Evolutionary conservation across 2,329 filamentous ascomycete genomes (phyloP).

Genomic region (Leptographium lundbergii): DNA sequence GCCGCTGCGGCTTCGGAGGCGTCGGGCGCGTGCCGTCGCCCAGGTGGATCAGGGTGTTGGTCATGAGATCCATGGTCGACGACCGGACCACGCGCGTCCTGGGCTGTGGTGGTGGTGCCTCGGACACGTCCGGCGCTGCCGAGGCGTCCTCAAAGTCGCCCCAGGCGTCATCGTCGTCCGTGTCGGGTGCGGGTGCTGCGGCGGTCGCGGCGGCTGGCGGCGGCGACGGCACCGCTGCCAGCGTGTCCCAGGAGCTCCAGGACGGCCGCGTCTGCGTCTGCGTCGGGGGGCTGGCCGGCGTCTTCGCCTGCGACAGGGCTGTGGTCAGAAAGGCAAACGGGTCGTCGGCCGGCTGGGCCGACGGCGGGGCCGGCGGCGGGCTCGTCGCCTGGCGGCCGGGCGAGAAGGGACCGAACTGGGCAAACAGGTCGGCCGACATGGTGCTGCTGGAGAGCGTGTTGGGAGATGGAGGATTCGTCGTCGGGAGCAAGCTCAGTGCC

Average conservation of each 20-base stretch:
- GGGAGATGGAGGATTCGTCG: background rate
- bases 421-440: constrained; percentile 56
- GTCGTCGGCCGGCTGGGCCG: constrained; percentile 15
- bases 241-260: constrained; percentile 6
- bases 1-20: constrained; percentile 7
- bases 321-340: constrained; percentile 20
- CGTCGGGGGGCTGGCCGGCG: constrained; percentile 4
- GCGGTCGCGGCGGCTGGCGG: no score
- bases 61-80: constrained; percentile 39
- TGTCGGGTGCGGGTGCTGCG: background rate
- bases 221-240: background rate
- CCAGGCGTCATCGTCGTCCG: constrained; percentile 41
- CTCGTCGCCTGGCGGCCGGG: constrained; percentile 16
- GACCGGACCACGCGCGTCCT: constrained; percentile 27
- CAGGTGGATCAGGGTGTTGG: constrained; percentile 36
- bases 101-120: constrained; percentile 9
- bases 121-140: constrained; percentile 13
- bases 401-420: constrained; percentile 44
- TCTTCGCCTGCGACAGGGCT: constrained; percentile 10
- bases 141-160: constrained; percentile 54
- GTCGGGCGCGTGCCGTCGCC: constrained; percentile 6
- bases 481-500: background rate
- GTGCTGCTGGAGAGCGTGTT: background rate
- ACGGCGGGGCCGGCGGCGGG: background rate
- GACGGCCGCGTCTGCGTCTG: background rate